Conservation (phyloP, 495 filamentous ascomycete species). For the Penicillium daleae region DNA sequence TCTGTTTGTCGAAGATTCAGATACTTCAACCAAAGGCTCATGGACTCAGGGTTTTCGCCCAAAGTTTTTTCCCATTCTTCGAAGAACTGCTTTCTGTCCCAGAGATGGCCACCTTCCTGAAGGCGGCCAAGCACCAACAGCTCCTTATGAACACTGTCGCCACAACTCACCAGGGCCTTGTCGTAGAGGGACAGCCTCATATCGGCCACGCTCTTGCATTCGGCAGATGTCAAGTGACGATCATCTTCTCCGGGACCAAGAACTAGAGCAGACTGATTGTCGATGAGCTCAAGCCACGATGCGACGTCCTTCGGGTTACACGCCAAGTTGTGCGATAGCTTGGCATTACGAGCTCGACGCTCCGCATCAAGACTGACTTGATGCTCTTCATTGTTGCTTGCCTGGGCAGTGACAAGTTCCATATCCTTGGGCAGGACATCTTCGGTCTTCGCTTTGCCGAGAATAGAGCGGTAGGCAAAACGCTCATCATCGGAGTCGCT, state of each 20-base stretch:
- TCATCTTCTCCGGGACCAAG: conserved; percentile 38
- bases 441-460: conserved; percentile 62
- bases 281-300: conserved; percentile 76
- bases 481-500: conserved; percentile 49
- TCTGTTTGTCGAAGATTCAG: conserved; percentile 75
- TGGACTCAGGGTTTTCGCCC: conserved; percentile 57
- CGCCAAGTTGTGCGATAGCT: conserved; percentile 62
- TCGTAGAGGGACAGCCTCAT: conserved; percentile 82
- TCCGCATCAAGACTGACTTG: conserved; percentile 41
- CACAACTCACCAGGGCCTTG: conserved; percentile 67
- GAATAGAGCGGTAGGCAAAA: conserved; percentile 71
- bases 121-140: conserved; percentile 67
- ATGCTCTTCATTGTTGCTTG: conserved; percentile 38
- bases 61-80: conserved; percentile 67
- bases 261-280: conserved; percentile 72
- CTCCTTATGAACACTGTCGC: conserved; percentile 49
- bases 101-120: conserved; percentile 69
- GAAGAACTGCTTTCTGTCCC: conserved; percentile 67
- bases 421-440: conserved; percentile 54
- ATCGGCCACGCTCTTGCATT: conserved; percentile 69
- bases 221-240: conserved; percentile 57
- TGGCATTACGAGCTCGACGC: conserved; percentile 54
- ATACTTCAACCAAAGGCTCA: conserved; percentile 73
- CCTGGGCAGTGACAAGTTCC: conserved; percentile 56
- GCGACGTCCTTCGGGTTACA: conserved; percentile 65